Evolutionary conservation across 2,329 filamentous ascomycete species (phyloP), one percentile per base, ranked within the genome.

Genomic region (Neopestalotiopsis rosae): DNA sequence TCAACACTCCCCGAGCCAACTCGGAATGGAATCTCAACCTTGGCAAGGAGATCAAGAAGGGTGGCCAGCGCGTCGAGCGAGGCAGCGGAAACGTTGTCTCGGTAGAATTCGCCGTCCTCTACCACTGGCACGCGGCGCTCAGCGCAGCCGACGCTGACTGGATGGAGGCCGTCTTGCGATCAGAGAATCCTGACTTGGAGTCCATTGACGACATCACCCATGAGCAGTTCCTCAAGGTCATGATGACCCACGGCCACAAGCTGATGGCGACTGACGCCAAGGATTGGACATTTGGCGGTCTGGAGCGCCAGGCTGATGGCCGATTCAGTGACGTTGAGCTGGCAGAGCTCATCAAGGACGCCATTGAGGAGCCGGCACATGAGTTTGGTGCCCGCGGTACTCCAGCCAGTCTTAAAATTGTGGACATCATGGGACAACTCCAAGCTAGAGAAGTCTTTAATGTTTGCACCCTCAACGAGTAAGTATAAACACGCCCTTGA

Each of bases 291-390:
- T 95, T 97, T 75, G 89, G 87, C 10, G 85, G 87, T 2, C 87
- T 94, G 71, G 78, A 89, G 76, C 88, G 93, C 56, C 87, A 89
- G 4, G 76, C 83, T 0, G 87, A 94, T 68, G 93, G 93, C 5
- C 88, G 81, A n/a, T 92, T 94, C 77, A 83, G 86, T 42, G 94
- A 97, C 68, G 91, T 94, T 66, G 92, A 93, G 4, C 88, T 97
- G 0, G 92, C 94, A 4, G 83, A 90, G 28, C 92, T 93, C 69
- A 89, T 95, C 57, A 91, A 95, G 73, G 92, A 96, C 75, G 88
- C 88, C 13, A 69, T 70, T n/a, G 69, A 70, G 49, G 69, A 70
- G n/a, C 63, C 61, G 5, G 69, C 69, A 2, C 66, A 67, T 42
- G 67, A 65, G 1, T 70, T 70, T n/a, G 69, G 69, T 17, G 69